Percentiles rank a stretch among this genome's conserved stretches.
Evolutionary conservation across 1,284 basidiomycete species (phyloP).

Genomic region (Puccinia polysora): DNA sequence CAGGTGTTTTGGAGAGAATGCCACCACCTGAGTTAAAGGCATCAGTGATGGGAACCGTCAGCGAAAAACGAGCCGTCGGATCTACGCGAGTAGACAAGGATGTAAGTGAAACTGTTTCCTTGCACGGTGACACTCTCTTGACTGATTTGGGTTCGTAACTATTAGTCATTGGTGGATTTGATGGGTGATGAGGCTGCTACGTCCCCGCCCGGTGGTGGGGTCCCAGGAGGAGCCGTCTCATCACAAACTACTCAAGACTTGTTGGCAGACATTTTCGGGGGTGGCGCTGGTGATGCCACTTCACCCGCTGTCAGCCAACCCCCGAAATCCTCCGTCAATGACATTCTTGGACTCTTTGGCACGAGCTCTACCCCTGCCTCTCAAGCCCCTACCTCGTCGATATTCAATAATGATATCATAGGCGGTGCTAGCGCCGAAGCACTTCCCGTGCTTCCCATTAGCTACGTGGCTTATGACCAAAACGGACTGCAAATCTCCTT

Average conservation of each 20-base stretch:
- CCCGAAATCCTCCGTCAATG: conserved; percentile 66
- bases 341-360: conserved; percentile 87
- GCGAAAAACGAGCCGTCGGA: conserved; percentile 88
- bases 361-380: conserved; percentile 54
- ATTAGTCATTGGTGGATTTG: conserved; percentile 64
- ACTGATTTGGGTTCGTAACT: conserved; percentile 19
- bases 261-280: conserved; percentile 87
- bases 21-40: conserved; percentile 92
- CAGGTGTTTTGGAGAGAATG: conserved; percentile 96
- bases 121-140: neutral
- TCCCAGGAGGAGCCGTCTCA: conserved; percentile 51
- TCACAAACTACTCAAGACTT: conserved; percentile 77
- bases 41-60: conserved; percentile 88
- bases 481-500: conserved; percentile 83
- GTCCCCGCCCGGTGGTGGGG: conserved; percentile 48
- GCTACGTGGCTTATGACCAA: conserved; percentile 85
- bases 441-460: conserved; percentile 50
- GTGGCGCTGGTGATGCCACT: conserved; percentile 54
- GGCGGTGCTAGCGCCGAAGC: conserved; percentile 1
- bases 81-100: conserved; percentile 74
- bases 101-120: conserved; percentile 54
- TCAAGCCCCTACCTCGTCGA: conserved; percentile 50
- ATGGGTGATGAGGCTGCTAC: conserved; percentile 66
- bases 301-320: conserved; percentile 55
- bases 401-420: conserved; percentile 37